Evolutionary conservation across 2,329 filamentous ascomycete species (phyloP).

Genomic region (Colletotrichum sp.): DNA sequence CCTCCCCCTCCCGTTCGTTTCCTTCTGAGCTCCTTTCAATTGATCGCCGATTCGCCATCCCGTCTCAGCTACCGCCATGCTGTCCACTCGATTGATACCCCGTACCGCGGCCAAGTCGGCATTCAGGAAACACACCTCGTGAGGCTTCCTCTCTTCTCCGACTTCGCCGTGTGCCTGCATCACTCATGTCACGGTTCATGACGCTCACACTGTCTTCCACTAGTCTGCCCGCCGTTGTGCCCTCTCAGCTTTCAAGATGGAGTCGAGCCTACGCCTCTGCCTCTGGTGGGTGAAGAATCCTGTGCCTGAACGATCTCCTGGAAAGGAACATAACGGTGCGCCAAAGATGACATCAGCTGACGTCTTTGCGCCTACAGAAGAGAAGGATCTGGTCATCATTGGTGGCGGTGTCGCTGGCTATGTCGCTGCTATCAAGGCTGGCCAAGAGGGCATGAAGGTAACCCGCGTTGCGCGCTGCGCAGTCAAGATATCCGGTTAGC

Average conservation of each 20-base stretch:
- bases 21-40: slow-evolving; percentile 18
- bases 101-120: slow-evolving; percentile 62
- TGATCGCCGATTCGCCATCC: slow-evolving; percentile 27
- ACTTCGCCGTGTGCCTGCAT: not conserved
- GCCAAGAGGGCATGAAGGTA: slow-evolving; percentile 96
- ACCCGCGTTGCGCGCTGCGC: slow-evolving; percentile 11
- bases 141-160: slow-evolving; percentile 35
- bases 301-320: not conserved
- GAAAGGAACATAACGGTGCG: not conserved
- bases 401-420: slow-evolving; percentile 98
- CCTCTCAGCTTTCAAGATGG: slow-evolving; percentile 54
- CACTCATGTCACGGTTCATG: slow-evolving; percentile 22
- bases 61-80: slow-evolving; percentile 51
- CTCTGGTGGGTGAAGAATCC: slow-evolving; percentile 50
- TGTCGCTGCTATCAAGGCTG: slow-evolving; percentile 98
- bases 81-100: slow-evolving; percentile 66
- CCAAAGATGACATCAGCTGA: slow-evolving; percentile 22
- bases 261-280: slow-evolving; percentile 64
- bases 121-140: slow-evolving; percentile 58
- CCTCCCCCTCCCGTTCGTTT: not conserved
- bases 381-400: slow-evolving; percentile 97
- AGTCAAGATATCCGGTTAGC: not conserved
- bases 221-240: slow-evolving; percentile 56
- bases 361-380: slow-evolving; percentile 61
- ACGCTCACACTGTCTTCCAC: not conserved